Conservation (phyloP, 352 stramenopile genomes). For the Globisporangium nodosum region DNA sequence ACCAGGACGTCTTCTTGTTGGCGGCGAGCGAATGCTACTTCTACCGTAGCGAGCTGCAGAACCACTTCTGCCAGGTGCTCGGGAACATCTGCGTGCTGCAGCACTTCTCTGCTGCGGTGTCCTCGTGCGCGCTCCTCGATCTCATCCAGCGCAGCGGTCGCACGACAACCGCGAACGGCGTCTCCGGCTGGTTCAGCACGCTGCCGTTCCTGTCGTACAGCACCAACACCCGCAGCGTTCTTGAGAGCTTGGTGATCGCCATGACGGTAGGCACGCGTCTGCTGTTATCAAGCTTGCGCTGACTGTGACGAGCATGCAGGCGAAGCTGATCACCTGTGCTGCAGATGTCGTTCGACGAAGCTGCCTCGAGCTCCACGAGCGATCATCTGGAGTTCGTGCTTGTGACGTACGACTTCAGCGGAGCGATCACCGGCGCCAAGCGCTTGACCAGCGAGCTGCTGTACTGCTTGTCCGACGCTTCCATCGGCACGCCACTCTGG, state of each 20-base stretch:
- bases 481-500: slow-evolving; percentile 45
- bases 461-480: slow-evolving; percentile 50
- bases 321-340: not conserved
- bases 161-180: slow-evolving; percentile 32
- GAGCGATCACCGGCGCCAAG: slow-evolving; percentile 73
- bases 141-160: slow-evolving; percentile 60
- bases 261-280: slow-evolving; percentile 49
- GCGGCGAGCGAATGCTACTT: slow-evolving; percentile 85
- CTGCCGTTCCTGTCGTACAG: slow-evolving; percentile 90
- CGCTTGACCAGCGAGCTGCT: slow-evolving; percentile 71
- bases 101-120: slow-evolving; percentile 61
- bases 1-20: slow-evolving; percentile 76
- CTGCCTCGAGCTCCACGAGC: slow-evolving; percentile 26
- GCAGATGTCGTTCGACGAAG: slow-evolving; percentile 81
- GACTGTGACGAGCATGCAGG: too few relatives aligned
- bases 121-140: slow-evolving; percentile 73
- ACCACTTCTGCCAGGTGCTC: slow-evolving; percentile 81
- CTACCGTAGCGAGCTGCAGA: slow-evolving; percentile 63
- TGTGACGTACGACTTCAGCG: slow-evolving; percentile 84
- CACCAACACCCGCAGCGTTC: slow-evolving; percentile 45
- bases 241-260: slow-evolving; percentile 54
- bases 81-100: slow-evolving; percentile 93
- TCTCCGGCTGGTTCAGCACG: slow-evolving; percentile 63
- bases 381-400: slow-evolving; percentile 85
- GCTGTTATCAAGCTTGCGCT: too few relatives aligned